Conservation (phyloP, 129 eudicot genomes). For the Logfia minima region DNA sequence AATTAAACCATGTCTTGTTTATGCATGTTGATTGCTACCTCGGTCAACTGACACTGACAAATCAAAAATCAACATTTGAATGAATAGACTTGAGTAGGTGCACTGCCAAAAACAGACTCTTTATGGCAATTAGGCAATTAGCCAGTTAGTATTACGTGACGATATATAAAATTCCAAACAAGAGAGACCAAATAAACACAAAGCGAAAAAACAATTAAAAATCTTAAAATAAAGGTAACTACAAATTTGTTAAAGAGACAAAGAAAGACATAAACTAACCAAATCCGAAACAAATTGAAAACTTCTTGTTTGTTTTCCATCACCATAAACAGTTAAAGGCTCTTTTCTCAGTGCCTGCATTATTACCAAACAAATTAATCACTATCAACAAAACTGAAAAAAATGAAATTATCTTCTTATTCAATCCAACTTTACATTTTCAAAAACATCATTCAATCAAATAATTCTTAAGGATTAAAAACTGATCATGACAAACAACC, state of each 20-base stretch:
- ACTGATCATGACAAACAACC: not conserved
- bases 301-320: conserved; percentile 96
- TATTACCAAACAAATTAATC: not conserved
- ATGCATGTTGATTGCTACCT: not conserved
- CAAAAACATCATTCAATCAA: not conserved
- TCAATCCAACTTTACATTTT: not conserved
- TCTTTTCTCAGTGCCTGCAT: conserved; percentile 86
- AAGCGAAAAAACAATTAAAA: conserved; percentile 2
- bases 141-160: not conserved
- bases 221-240: conserved; percentile 1
- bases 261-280: conserved; percentile 46
- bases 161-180: conserved; percentile 17
- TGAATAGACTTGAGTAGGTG: no score
- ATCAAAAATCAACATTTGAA: not conserved
- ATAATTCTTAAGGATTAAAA: not conserved
- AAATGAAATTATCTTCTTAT: not conserved
- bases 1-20: not conserved
- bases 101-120: no score
- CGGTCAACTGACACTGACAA: not conserved
- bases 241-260: conserved; percentile 11
- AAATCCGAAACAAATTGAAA: conserved; percentile 89
- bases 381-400: not conserved
- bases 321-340: conserved; percentile 93
- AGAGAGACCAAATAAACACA: conserved; percentile 20
- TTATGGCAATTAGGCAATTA: no score